phyloP scores from a whole-genome alignment of 2,329 filamentous ascomycete genomes.

The Epichloe amarillans region DNA sequence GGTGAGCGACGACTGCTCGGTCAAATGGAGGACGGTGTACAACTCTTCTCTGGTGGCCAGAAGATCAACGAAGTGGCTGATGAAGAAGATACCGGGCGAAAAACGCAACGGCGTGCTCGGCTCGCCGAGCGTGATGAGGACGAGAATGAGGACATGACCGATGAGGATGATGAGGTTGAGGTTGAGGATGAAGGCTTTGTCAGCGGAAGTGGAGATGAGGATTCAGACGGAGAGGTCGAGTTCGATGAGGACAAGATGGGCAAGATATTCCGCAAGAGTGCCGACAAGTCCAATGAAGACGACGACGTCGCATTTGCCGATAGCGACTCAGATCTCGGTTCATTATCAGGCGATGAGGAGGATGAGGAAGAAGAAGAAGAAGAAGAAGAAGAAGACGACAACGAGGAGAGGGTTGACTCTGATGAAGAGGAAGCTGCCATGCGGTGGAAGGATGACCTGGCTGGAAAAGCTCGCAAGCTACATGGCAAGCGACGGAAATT shows the following conservation, averaged over 20 bases:
- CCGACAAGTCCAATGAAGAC: slow-evolving; percentile 38
- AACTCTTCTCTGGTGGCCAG: slow-evolving; percentile 70
- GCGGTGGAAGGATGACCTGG: slow-evolving; percentile 81
- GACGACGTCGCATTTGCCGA: slow-evolving; percentile 85
- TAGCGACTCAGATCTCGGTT: slow-evolving; percentile 91
- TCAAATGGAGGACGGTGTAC: slow-evolving; percentile 67
- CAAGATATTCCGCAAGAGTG: slow-evolving; percentile 43
- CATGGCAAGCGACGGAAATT: slow-evolving; percentile 60
- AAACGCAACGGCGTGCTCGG: slow-evolving; percentile 43
- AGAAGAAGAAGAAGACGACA: slow-evolving; percentile 34
- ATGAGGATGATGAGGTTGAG: slow-evolving; percentile 24
- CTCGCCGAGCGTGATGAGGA: slow-evolving; percentile 48
- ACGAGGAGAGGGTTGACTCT: slow-evolving; percentile 38
- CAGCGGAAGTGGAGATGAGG: slow-evolving; percentile 38
- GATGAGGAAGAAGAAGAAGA: slow-evolving; percentile 31
- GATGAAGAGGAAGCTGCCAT: slow-evolving; percentile 60
- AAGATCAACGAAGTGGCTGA: slow-evolving; percentile 45
- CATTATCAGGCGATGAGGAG: slow-evolving; percentile 47
- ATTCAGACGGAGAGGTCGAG: slow-evolving; percentile 40
- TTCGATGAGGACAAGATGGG: slow-evolving; percentile 47
- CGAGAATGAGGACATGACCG: slow-evolving; percentile 31
- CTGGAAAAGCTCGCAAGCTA: slow-evolving; percentile 57
- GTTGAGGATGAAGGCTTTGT: slow-evolving; percentile 32
- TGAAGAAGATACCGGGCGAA: slow-evolving; percentile 45
- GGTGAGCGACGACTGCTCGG: slow-evolving; percentile 70